A percentile compares a stretch with the other conserved stretches of the same genome.
These are phyloP conservation scores for Rhodotorula sp. DNA, from an alignment of 1,284 basidiomycete species.

Conservation along the genomic window DNA sequence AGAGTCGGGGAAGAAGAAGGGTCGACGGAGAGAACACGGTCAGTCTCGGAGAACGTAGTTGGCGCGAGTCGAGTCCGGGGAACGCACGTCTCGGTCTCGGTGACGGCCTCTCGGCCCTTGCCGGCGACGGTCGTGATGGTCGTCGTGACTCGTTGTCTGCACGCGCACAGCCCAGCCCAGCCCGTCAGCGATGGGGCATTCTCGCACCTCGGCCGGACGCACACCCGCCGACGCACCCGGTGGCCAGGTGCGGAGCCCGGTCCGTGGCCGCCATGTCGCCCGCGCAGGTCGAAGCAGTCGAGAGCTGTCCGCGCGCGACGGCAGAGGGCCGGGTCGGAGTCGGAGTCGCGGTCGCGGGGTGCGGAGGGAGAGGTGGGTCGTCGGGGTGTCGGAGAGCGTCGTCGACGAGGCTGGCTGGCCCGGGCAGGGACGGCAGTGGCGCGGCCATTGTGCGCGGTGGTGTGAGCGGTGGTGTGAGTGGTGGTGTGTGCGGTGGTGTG, in stretches of 20 bases:
- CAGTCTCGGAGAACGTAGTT: too few species aligned
- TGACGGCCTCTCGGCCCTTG: not conserved
- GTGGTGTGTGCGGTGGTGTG: too few species aligned
- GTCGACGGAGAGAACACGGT: too few species aligned
- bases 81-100: slow-evolving; percentile 15
- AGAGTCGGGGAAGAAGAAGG: too few species aligned
- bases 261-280: too few species aligned
- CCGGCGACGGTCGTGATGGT: slow-evolving; percentile 16
- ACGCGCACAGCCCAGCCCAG: too few species aligned
- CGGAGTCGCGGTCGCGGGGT: too few species aligned
- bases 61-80: too few species aligned
- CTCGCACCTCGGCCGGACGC: too few species aligned
- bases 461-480: too few species aligned
- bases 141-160: slow-evolving; percentile 9
- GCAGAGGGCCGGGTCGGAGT: too few species aligned
- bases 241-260: not conserved
- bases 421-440: not conserved
- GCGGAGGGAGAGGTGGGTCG: not conserved
- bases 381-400: not conserved
- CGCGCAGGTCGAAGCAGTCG: not conserved
- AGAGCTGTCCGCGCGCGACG: not conserved
- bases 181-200: too few species aligned
- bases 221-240: not conserved
- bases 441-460: not conserved
- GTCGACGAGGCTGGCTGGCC: slow-evolving; percentile 1